These are phyloP conservation scores for Mycosphaerella arachidis DNA, from an alignment of 2,329 filamentous ascomycete genomes.

Conservation along the genomic window DNA sequence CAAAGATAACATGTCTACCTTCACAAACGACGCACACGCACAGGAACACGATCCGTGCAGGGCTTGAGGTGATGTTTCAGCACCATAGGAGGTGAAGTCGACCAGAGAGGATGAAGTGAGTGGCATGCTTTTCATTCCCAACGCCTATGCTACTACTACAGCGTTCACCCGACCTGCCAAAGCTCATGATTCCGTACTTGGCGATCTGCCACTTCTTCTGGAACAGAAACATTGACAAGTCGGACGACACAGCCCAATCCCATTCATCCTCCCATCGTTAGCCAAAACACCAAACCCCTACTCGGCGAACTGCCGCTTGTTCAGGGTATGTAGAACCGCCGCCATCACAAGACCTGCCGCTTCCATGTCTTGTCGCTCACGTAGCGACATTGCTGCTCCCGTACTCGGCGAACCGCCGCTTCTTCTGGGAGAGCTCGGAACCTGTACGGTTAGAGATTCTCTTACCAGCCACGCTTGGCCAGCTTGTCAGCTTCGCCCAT, in stretches of 20 bases:
- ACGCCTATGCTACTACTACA: neutral
- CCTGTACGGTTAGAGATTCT: neutral
- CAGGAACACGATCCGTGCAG: no score
- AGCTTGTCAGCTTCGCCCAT: constrained; percentile 79
- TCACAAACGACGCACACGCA: no score
- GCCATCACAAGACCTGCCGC: neutral
- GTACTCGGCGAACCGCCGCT: constrained; percentile 1
- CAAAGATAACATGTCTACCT: no score
- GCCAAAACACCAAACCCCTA: neutral
- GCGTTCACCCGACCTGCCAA: neutral
- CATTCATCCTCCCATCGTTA: neutral
- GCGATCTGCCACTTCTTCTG: neutral
- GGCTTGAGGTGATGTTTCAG: no score
- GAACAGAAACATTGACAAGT: neutral
- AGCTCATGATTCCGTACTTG: neutral
- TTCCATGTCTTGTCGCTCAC: neutral
- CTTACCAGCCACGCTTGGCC: constrained; percentile 76
- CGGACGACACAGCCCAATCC: neutral
- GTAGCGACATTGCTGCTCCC: neutral
- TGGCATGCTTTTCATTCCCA: neutral
- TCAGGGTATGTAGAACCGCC: neutral
- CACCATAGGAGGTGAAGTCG: neutral
- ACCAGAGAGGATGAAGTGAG: neutral
- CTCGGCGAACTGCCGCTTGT: constrained; percentile 1
- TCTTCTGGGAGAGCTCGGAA: neutral